Evolutionary conservation across 306 rosid genomes (phyloP), one percentile per base, ranked within the genome.

Genomic region (Inga oerstediana): DNA sequence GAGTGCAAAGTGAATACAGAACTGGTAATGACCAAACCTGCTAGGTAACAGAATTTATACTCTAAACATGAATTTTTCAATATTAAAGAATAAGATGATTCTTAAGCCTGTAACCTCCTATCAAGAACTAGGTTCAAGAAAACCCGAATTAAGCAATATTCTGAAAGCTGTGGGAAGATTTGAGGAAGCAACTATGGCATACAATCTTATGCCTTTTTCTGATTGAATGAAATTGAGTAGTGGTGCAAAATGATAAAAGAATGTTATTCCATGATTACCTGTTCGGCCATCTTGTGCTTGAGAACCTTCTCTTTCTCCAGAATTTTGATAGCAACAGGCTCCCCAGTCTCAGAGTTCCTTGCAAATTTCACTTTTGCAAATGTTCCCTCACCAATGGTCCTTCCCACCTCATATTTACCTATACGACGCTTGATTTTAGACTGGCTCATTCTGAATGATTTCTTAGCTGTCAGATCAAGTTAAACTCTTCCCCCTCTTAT

Each of bases 271-370:
- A 74, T 3, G 72, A 80, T 17, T 48, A 94, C 99, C 98, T 93
- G 99, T 56, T 96, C 99, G 82, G 99, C 95, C 97, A 96, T 93
- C 88, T 94, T 96, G 91, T 96, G 98, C 85, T 90, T 96, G 81
- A 96, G 98, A 88, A 94, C 98, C 88, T 96, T 96, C 86, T 92
- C 99, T 84, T 94, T 96, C 87, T 96, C 98, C 68, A 96, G 94
- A 82, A 96, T 96, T 86, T 96, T 96, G 78, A 96, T 88, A 79
- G 99, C 99, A 84, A 91, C 98, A 34, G 84, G 82, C 0, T 92
- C 98, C 45, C 85, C 87, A 10, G 92, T 94, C 89, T 92, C 91
- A 2, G 97, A 89, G 89, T 96, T 94, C 85, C 91, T 90, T 41
- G 94, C 99, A 78, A 94, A 88, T 81, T 94, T 96, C 81, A 96